A percentile compares a stretch with the other conserved stretches of the same genome.
Conservation (phyloP, 768 basidiomycete genomes). For the Trametes cingulata region DNA sequence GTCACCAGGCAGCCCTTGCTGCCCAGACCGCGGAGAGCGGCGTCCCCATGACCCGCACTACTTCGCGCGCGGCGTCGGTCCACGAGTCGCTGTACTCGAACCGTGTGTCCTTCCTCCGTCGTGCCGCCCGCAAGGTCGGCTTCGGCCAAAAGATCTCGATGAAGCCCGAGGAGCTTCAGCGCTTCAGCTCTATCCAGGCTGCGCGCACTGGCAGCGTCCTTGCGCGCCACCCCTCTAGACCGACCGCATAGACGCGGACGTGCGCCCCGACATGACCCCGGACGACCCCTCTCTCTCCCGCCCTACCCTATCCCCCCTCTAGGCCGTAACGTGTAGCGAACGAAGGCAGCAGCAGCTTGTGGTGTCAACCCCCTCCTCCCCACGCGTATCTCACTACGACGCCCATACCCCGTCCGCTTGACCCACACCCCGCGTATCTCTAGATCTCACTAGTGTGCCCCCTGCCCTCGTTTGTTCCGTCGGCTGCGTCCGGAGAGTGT, state of each 20-base stretch:
- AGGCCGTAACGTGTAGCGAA: constrained; percentile 5
- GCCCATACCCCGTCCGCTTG: constrained; percentile 16
- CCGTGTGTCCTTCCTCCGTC: constrained; percentile 90
- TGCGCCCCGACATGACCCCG: neutral
- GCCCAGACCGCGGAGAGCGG: constrained; percentile 47
- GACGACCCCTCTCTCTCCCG: constrained; percentile 1
- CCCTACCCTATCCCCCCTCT: neutral
- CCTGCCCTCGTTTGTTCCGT: constrained; percentile 20
- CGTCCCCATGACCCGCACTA: constrained; percentile 80
- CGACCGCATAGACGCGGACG: constrained; percentile 38
- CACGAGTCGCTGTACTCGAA: constrained; percentile 95
- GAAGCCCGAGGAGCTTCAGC: constrained; percentile 82
- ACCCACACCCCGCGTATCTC: constrained; percentile 10
- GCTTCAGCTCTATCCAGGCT: constrained; percentile 87
- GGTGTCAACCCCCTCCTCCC: constrained; percentile 13
- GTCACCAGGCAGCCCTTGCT: constrained; percentile 45
- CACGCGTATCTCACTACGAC: constrained; percentile 7
- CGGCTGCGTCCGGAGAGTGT: constrained; percentile 12
- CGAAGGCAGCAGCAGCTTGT: constrained; percentile 19
- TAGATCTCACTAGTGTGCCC: constrained; percentile 16
- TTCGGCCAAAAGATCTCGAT: constrained; percentile 80
- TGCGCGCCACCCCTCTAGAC: constrained; percentile 69
- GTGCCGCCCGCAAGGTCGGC: constrained; percentile 85
- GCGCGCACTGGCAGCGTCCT: constrained; percentile 74
- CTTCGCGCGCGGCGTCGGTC: constrained; percentile 85